Base-by-base conservation (phyloP, 768 basidiomycete genomes). In the Xerocomellus intermedius region DNA sequence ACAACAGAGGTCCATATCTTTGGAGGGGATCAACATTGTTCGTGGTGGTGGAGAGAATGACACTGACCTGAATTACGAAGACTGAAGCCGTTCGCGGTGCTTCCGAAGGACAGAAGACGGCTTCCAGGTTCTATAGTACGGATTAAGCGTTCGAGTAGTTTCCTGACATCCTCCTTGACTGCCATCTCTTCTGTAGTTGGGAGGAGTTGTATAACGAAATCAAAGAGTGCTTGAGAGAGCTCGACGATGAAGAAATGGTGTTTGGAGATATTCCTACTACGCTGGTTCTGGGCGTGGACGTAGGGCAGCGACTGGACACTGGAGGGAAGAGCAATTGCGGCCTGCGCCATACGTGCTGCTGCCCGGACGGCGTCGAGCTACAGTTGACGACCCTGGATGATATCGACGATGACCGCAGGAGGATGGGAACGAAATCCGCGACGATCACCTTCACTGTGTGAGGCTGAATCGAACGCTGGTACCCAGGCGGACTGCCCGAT, bases 1-100 rank as follows among this genome's bases (percentile, higher is more conserved):
- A 73, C 94, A 98, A 70, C 95, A 98, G 33, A 99, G 77, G 74
- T 99, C 96, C 96, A 99, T 98, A 74, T 99, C 96, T 98, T 65
- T 41, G 9, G 26, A 13, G 43, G 49, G 37, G 58, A 54, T 64
- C 56, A 59, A 45, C 54, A 32, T 14, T 33, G 42, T 16, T 30
- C 32, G 43, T 21, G 50, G 57, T 30, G 54, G 53, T 17, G 45
- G 24, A 47, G 26, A 22, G 39, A 52, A 57, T 50, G 56, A 33
- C 22, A 62, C 77, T 53, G 49, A 91, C 95, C 95, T 58, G 94
- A 96, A 76, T 98, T 97, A 62, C 94, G 82, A 64, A 98, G 82
- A 69, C 92, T 94, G 78, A 98, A 96, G 55, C 95, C 94, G 67
- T 98, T 98, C 12, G 94, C 95, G 36, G 93, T 97, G 69, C 92